Conservation (phyloP, 768 basidiomycete genomes). For the Lactarius vividus region DNA sequence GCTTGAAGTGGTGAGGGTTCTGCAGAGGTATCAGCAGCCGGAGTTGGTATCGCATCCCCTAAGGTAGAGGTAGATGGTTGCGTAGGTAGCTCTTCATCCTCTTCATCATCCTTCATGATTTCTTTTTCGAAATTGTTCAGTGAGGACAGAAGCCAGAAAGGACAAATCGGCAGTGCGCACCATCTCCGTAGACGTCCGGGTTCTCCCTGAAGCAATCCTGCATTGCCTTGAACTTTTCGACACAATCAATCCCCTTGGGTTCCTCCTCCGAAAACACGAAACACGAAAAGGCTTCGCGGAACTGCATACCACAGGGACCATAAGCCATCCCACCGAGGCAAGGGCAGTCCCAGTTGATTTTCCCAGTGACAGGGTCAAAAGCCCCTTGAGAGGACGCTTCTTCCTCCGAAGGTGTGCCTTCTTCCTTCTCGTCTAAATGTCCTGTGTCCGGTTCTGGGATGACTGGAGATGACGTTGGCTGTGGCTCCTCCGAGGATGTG, state of each 20-base stretch:
- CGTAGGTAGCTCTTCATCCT: constrained; percentile 16
- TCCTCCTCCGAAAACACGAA: constrained; percentile 93
- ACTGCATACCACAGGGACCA: constrained; percentile 91
- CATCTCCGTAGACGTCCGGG: constrained; percentile 93
- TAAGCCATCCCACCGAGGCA: constrained; percentile 99
- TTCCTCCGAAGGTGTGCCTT: constrained; percentile 31
- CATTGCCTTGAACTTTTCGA: constrained; percentile 97
- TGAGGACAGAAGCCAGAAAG: constrained; percentile 9
- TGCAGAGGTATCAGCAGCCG: background rate
- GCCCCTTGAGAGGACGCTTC: constrained; percentile 47
- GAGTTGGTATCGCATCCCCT: background rate
- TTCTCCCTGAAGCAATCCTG: constrained; percentile 96
- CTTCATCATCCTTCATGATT: constrained; percentile 26
- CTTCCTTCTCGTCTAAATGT: constrained; percentile 19
- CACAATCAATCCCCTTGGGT: constrained; percentile 96
- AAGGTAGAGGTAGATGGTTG: background rate
- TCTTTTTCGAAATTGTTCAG: constrained; percentile 13
- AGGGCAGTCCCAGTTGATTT: constrained; percentile 99
- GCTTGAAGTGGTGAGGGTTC: constrained; percentile 3
- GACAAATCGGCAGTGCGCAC: constrained; percentile 44
- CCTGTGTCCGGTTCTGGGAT: background rate
- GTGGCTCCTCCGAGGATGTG: constrained; percentile 12
- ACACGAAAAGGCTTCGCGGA: constrained; percentile 95
- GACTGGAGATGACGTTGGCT: constrained; percentile 1
- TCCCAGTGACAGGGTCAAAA: constrained; percentile 94